Evolutionary conservation across 2,329 filamentous ascomycete genomes (phyloP).

Genomic region (Anthostomella pinea): DNA sequence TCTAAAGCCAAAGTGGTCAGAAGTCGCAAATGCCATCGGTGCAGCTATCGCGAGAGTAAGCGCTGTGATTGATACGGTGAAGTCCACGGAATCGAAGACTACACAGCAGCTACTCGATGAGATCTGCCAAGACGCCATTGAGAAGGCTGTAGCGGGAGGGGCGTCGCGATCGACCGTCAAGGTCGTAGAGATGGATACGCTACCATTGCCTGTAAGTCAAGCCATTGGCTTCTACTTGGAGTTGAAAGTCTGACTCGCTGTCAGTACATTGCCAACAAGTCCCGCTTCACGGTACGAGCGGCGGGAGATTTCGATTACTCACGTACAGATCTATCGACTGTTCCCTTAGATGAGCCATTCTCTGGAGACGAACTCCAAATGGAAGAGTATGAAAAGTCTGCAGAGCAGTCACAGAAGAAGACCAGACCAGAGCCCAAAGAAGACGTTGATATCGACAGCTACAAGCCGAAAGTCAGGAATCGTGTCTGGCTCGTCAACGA

Average conservation of each 20-base stretch:
- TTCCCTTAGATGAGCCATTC: slow-evolving; percentile 10
- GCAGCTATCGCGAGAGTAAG: slow-evolving; percentile 61
- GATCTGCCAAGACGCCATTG: slow-evolving; percentile 40
- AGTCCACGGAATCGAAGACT: slow-evolving; percentile 43
- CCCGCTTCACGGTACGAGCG: slow-evolving; percentile 55
- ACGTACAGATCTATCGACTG: slow-evolving; percentile 26
- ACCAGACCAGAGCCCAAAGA: slow-evolving; percentile 11
- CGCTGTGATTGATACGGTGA: slow-evolving; percentile 49
- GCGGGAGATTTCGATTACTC: slow-evolving; percentile 55
- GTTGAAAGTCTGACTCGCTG: not conserved
- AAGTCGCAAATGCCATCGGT: slow-evolving; percentile 63
- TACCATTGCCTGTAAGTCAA: slow-evolving; percentile 48
- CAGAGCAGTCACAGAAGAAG: slow-evolving; percentile 7
- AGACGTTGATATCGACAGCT: slow-evolving; percentile 33
- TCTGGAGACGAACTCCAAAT: slow-evolving; percentile 13
- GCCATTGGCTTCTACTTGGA: not conserved
- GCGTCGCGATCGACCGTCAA: slow-evolving; percentile 42
- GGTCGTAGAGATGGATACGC: slow-evolving; percentile 50
- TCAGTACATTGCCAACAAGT: slow-evolving; percentile 52
- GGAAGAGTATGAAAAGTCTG: slow-evolving; percentile 23
- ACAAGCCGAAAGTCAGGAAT: slow-evolving; percentile 48
- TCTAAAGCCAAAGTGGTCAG: slow-evolving; percentile 54
- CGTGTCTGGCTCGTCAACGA: slow-evolving; percentile 57
- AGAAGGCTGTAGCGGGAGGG: slow-evolving; percentile 44
- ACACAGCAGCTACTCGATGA: slow-evolving; percentile 37